Conservation (phyloP, 2,329 filamentous ascomycete species). For the Xylaria hypoxylon region DNA sequence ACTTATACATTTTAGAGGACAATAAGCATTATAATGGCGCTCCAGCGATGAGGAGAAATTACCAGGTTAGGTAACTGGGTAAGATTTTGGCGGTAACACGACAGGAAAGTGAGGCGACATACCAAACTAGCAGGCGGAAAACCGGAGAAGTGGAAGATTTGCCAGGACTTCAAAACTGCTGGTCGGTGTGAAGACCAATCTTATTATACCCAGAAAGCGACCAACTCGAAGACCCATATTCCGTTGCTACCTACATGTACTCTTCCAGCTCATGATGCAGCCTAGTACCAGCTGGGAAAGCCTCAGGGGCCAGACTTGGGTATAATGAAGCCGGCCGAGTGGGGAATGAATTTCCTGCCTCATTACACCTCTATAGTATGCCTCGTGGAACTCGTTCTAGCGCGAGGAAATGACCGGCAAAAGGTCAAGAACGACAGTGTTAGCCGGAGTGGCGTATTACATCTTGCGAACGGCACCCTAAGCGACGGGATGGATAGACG, state of each 20-base stretch:
- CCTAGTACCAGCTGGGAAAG: conserved; percentile 34
- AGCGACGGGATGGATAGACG: conserved; percentile 21
- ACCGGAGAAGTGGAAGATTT: conserved; percentile 28
- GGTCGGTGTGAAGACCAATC: conserved; percentile 35
- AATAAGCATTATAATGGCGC: conserved; percentile 13
- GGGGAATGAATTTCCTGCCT: conserved; percentile 29
- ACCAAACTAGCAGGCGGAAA: conserved; percentile 13
- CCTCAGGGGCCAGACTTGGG: conserved; percentile 22
- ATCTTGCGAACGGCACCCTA: conserved; percentile 19
- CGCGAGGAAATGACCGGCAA: conserved; percentile 14
- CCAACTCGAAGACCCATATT: conserved; percentile 22
- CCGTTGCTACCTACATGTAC: conserved; percentile 28
- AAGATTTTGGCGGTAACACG: conserved; percentile 12
- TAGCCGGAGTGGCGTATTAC: conserved; percentile 17
- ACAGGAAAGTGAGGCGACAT: conserved; percentile 12
- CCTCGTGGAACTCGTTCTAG: conserved; percentile 33
- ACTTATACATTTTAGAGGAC: background rate
- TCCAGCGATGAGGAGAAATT: conserved; percentile 1
- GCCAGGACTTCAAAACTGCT: conserved; percentile 22
- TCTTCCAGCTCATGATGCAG: conserved; percentile 20
- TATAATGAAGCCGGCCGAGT: conserved; percentile 22
- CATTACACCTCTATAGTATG: conserved; percentile 19
- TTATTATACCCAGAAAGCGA: conserved; percentile 28
- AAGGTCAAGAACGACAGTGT: conserved; percentile 8
- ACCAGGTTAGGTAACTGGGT: conserved; percentile 7